Evolutionary conservation across 495 filamentous ascomycete species (phyloP).

Genomic region (Penicillium arizonense): DNA sequence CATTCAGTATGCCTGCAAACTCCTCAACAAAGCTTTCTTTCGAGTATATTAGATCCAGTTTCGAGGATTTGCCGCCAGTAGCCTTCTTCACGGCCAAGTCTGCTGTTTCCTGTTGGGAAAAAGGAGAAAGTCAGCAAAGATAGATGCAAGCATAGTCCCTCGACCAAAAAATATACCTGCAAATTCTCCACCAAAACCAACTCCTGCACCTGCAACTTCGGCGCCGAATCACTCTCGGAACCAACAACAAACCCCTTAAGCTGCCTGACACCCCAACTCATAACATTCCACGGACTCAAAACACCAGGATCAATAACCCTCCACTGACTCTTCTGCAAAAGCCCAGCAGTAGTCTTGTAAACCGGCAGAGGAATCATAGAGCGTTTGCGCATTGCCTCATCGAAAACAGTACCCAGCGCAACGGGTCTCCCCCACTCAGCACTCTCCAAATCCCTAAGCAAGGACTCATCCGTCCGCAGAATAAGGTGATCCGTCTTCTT

Average conservation of each 20-base stretch:
- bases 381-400: constrained; percentile 66
- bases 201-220: constrained; percentile 35
- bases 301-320: constrained; percentile 50
- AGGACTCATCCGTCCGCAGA: constrained; percentile 64
- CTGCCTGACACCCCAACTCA: constrained; percentile 74
- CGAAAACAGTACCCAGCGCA: constrained; percentile 76
- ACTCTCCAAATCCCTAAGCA: constrained; percentile 69
- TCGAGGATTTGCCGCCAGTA: constrained; percentile 33
- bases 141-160: not conserved
- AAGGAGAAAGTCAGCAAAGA: not conserved
- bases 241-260: constrained; percentile 59
- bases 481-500: constrained; percentile 51
- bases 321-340: constrained; percentile 51
- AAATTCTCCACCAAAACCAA: constrained; percentile 55
- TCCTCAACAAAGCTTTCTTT: constrained; percentile 59
- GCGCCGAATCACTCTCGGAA: constrained; percentile 28
- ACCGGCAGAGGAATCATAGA: constrained; percentile 65
- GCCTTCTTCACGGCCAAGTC: constrained; percentile 45
- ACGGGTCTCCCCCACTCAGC: constrained; percentile 80
- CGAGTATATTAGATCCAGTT: constrained; percentile 66
- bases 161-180: constrained; percentile 34
- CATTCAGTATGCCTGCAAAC: constrained; percentile 53
- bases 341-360: constrained; percentile 60
- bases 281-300: constrained; percentile 56
- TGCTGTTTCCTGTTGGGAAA: constrained; percentile 38